Conservation (phyloP, 2,329 filamentous ascomycete genomes). For the Sporothrix inflata region DNA sequence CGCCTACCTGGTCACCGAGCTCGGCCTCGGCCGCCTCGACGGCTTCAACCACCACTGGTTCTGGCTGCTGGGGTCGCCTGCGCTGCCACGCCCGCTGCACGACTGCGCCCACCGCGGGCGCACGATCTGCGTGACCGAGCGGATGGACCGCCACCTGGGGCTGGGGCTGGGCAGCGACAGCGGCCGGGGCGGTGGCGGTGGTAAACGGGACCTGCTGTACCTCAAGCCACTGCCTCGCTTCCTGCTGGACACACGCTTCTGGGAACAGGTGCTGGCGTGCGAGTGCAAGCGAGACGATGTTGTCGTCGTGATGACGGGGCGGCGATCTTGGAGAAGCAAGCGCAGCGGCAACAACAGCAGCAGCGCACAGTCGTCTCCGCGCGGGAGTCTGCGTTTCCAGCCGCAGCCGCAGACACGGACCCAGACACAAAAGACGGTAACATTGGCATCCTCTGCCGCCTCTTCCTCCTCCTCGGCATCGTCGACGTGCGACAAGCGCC, state of each 20-base stretch:
- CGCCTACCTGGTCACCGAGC: constrained; percentile 31
- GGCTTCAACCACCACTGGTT: constrained; percentile 34
- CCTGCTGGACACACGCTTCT: constrained; percentile 41
- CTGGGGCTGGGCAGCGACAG: constrained; percentile 31
- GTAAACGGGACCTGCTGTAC: constrained; percentile 37
- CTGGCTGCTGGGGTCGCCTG: constrained; percentile 34
- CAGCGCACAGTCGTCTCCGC: background rate
- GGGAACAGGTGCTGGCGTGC: constrained; percentile 35
- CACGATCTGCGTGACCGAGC: constrained; percentile 38
- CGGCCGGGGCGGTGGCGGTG: constrained; percentile 25
- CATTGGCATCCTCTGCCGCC: background rate
- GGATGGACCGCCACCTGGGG: constrained; percentile 42
- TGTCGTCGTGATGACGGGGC: background rate
- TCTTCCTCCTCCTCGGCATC: constrained; percentile 8
- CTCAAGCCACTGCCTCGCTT: constrained; percentile 44
- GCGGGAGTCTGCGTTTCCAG: background rate
- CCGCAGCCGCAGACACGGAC: background rate
- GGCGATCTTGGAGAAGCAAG: background rate
- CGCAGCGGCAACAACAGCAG: background rate
- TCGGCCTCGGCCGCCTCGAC: constrained; percentile 34
- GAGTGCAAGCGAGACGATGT: constrained; percentile 21
- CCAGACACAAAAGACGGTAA: background rate
- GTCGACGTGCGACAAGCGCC: constrained; percentile 30
- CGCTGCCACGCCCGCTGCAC: constrained; percentile 36
- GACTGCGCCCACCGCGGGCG: constrained; percentile 33